Conservation (phyloP, 176 grass and related monocot genomes). For the Guadua angustifolia region DNA sequence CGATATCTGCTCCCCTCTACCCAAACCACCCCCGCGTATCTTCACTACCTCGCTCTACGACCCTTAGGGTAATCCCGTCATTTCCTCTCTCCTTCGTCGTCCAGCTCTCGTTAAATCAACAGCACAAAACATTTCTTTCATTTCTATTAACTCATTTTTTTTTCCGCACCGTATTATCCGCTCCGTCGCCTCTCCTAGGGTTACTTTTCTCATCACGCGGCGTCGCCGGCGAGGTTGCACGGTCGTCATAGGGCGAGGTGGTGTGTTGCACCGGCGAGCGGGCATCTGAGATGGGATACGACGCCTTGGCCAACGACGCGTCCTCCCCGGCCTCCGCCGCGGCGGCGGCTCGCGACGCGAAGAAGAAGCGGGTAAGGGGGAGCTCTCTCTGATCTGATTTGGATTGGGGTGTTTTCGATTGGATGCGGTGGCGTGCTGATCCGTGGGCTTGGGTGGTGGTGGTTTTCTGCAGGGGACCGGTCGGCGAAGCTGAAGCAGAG, state of each 20-base stretch:
- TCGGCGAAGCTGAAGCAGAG: slow-evolving; percentile 91
- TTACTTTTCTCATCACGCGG: slow-evolving; percentile 8
- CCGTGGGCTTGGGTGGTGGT: slow-evolving; percentile 11
- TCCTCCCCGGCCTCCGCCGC: slow-evolving; percentile 23
- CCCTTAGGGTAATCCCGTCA: not conserved
- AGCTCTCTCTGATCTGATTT: slow-evolving; percentile 34
- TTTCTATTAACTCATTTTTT: slow-evolving; percentile 21
- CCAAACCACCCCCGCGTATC: not conserved
- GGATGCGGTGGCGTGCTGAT: slow-evolving; percentile 39
- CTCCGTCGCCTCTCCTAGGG: slow-evolving; percentile 40
- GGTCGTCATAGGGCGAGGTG: slow-evolving; percentile 3
- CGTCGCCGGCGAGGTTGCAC: slow-evolving; percentile 14
- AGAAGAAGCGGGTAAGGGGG: slow-evolving; percentile 73
- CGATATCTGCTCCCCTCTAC: not conserved
- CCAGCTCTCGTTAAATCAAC: slow-evolving; percentile 3
- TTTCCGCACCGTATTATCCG: slow-evolving; percentile 24
- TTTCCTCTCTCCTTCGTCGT: not conserved
- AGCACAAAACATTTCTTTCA: not conserved
- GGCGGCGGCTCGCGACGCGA: slow-evolving; percentile 58
- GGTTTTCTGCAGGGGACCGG: slow-evolving; percentile 55
- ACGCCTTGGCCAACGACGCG: slow-evolving; percentile 51
- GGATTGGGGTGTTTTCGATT: slow-evolving; percentile 16
- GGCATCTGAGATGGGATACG: slow-evolving; percentile 59
- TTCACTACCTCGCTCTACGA: not conserved
- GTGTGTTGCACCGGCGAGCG: not conserved